Evolutionary conservation across 2,329 filamentous ascomycete genomes (phyloP), one percentile per base, ranked within the genome.

Genomic region (Blastomyces parvus): DNA sequence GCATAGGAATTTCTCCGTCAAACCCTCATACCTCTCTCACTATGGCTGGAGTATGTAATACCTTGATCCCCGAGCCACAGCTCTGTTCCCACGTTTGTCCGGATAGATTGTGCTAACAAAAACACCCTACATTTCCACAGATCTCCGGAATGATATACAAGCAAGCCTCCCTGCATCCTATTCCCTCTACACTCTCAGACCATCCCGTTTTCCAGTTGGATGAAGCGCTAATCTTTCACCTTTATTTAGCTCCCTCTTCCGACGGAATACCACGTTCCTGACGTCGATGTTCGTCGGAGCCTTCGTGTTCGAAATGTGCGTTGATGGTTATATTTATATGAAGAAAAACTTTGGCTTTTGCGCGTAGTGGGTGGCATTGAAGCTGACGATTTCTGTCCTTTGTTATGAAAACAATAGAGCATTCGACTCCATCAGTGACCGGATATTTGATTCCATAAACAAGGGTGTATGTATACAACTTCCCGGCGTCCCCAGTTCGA

Each of bases 251-350:
- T 79, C 86, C 74, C 73, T 97, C 70, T 88, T 97, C 83, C 87
- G 88, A 78, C 87, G 84, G 76, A 99, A 99, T 83, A 88, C 84
- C 72, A 83, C 88, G 76, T 96, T 96, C 86, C 83, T 99, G 72
- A 88, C 86, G 69, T 84, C 86, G 68, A 89, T 99, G 75, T 99
- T 99, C 77, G 84, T 82, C 70, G 84, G 86, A 69, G 93, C 92
- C 69, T 99, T 99, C 75, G 90, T 84, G 68, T 91, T 96, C 76
- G 91, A 97, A 82, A 84, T 99, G 94, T 99, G 86, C 75, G 90
- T 38, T 80, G 67, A 61, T 46, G 22, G 40, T 46, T 30, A 14
- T 48, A 9, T 17, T 19, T 33, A 30, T 9, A 60, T 40, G 36
- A 17, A 33, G n/a, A 30, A 22, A 36, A 0, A 8, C 9, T 38